Conservation (phyloP, 306 rosid species). For the Inga oerstediana region DNA sequence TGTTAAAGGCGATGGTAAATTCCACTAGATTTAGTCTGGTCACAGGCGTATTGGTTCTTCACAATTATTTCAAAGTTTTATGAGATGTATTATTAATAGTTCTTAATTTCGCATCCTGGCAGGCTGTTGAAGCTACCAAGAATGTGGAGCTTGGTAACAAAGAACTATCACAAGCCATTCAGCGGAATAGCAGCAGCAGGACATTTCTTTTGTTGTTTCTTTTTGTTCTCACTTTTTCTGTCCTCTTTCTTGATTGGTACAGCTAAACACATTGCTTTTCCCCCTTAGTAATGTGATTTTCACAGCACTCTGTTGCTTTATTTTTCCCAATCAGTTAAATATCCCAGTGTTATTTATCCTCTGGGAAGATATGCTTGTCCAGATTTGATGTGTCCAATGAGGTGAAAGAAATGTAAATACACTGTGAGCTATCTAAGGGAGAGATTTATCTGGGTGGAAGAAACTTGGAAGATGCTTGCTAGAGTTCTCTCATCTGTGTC, state of each 20-base stretch:
- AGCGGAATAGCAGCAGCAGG: constrained; percentile 85
- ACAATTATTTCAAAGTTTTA: not conserved
- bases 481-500: not conserved
- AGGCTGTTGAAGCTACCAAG: constrained; percentile 96
- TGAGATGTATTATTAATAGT: constrained; percentile 9
- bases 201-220: constrained; percentile 88
- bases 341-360: constrained; percentile 1
- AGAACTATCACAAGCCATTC: constrained; percentile 88
- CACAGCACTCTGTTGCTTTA: not conserved
- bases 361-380: constrained; percentile 21
- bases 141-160: constrained; percentile 94
- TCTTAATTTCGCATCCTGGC: constrained; percentile 29
- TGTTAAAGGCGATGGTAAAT: not conserved
- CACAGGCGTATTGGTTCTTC: not conserved
- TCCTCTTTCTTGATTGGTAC: constrained; percentile 95
- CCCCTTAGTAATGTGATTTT: not conserved
- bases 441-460: not conserved
- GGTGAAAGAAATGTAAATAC: constrained; percentile 6
- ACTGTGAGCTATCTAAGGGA: constrained; percentile 1
- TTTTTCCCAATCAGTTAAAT: constrained; percentile 20
- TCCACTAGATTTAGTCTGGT: not conserved
- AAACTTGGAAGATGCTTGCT: not conserved
- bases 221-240: constrained; percentile 80
- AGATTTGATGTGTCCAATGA: not conserved
- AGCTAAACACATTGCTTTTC: constrained; percentile 45